Evolutionary conservation across 78 protist genomes (phyloP), one percentile per base, ranked within the genome.

Genomic region (slime mould (Dictyostelium discoideum)): DNA sequence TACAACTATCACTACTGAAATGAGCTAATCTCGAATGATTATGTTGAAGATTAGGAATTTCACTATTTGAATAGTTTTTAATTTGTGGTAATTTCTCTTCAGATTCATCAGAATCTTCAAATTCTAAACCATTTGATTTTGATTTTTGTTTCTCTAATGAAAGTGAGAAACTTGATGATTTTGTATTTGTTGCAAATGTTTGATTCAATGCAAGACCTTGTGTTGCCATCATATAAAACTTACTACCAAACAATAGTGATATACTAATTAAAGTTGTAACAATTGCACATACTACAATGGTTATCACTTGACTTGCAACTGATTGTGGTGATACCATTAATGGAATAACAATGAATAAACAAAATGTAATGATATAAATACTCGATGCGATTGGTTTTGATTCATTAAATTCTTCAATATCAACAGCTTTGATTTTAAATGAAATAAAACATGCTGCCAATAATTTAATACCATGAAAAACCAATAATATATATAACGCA

Each of bases 401-500:
- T 79, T 86, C 92, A 37, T 86, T 86, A 5, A 86, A 86, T 60
- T 86, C 92, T 11, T 44, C 44, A 50, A 86, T 77, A 37, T 86
- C 92, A 20, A 86, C 92, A 1, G 29, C 63, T 29, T 79, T 78
- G 26, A 86, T 86, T 80, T 86, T 86, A 44, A 79, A 86, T 18
- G 92, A 86, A 14, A 86, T 50, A 44, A 86, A 86, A 54, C 92
- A 86, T 7, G 83, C 92, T 0, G 40, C 48, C 8, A 86, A 39
- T 60, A 86, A 77, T 69, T 48, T 86, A 50, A 86, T 32, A 37
- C 92, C 92, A 40, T 86, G 92, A 24, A 60, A 86, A 20, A 44
- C 74, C 9, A 86, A 24, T 22, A 86, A 40, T 8, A 86, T 77
- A 18, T 86, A 86, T 10, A 86, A 37, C 0, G 78, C 54, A 16